A percentile compares a stretch with the other conserved stretches of the same genome.
Conservation (phyloP, 148 eudicot genomes). For the Dysphania ambrosioides region DNA sequence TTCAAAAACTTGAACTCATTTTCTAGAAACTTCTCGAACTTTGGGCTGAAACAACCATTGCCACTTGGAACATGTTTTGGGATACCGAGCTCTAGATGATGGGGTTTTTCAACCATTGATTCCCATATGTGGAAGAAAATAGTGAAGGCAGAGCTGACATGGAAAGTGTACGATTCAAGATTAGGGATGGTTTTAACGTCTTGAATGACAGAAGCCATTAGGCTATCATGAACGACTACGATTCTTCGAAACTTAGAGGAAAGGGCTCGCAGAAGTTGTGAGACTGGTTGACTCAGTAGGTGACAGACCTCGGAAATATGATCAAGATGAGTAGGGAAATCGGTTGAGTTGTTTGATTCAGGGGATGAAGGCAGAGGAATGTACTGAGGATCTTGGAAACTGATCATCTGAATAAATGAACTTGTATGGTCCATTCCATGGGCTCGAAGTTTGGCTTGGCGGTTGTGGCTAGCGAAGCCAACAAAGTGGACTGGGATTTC, state of each 20-base stretch:
- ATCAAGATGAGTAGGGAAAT: slow-evolving; percentile 43
- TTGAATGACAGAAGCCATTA: slow-evolving; percentile 48
- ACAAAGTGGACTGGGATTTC: slow-evolving; percentile 20
- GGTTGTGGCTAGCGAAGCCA: slow-evolving; percentile 13
- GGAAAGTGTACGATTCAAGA: slow-evolving; percentile 38
- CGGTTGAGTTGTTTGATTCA: slow-evolving; percentile 5
- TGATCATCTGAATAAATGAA: slow-evolving; percentile 34
- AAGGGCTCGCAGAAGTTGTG: slow-evolving; percentile 25
- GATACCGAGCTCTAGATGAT: background rate
- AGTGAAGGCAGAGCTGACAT: slow-evolving; percentile 37
- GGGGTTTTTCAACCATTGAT: slow-evolving; percentile 27
- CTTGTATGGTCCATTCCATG: background rate
- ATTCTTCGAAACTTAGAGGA: slow-evolving; percentile 30
- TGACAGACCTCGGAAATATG: slow-evolving; percentile 29
- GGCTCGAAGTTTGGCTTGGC: too few relatives aligned
- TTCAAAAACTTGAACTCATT: slow-evolving; percentile 20
- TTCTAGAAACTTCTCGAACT: slow-evolving; percentile 29
- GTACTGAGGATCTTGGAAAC: slow-evolving; percentile 46
- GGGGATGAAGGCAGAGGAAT: slow-evolving; percentile 27
- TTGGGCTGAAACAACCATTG: slow-evolving; percentile 34
- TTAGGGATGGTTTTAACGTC: slow-evolving; percentile 30
- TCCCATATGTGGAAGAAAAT: slow-evolving; percentile 32
- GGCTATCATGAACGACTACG: slow-evolving; percentile 48
- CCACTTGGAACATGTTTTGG: slow-evolving; percentile 12
- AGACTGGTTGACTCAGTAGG: slow-evolving; percentile 35